A percentile compares a stretch with the other conserved stretches of the same genome.
phyloP scores from a whole-genome alignment of 225 moss, liverwort and hornwort genomes.

The Anthoceros angustus region DNA sequence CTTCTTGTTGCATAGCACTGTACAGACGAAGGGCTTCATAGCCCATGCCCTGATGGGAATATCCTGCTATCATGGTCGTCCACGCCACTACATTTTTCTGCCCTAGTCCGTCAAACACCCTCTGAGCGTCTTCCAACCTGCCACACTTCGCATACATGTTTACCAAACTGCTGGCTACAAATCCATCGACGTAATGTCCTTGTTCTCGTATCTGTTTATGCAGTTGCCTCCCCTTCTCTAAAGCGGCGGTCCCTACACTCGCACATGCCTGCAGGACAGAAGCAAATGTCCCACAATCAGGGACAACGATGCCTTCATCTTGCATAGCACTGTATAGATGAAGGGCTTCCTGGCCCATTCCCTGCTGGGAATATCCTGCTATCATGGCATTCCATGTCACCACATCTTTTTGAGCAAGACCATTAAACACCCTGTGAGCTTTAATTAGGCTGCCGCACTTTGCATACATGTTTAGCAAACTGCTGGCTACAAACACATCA shows the following conservation, averaged over 20 bases:
- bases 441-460: not conserved
- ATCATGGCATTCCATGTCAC: conserved; percentile 4
- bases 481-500: not conserved
- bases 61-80: not conserved
- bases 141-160: not conserved
- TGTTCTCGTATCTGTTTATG: not conserved
- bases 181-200: not conserved
- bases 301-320: not conserved
- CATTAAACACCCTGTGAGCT: not conserved
- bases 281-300: not conserved
- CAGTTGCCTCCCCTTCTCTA: not conserved
- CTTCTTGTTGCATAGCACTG: not conserved
- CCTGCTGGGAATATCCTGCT: not conserved
- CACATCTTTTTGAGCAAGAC: not conserved
- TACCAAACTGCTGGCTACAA: not conserved
- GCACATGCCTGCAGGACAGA: not conserved
- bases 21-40: not conserved
- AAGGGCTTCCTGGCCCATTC: not conserved
- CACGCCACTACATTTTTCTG: not conserved
- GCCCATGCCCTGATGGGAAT: not conserved
- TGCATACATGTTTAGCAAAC: not conserved
- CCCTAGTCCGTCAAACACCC: not conserved
- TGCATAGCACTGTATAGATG: not conserved
- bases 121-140: not conserved
- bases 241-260: not conserved